Conservation (phyloP, 2,329 filamentous ascomycete species). For the Leptoxyphium fumago region DNA sequence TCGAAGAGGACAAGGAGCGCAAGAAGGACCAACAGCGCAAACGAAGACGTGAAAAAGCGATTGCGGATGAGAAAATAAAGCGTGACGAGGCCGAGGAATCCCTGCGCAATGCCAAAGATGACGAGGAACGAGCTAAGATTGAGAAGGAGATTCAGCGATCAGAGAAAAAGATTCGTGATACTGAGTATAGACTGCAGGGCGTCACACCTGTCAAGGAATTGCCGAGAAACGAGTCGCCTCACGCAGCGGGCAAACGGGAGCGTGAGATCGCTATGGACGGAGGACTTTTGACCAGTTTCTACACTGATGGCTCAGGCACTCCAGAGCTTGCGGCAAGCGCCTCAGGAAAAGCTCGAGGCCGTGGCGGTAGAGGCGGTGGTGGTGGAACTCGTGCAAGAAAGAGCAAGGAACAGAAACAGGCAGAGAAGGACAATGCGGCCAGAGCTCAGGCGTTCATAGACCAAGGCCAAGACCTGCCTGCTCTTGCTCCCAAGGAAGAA, state of each 20-base stretch:
- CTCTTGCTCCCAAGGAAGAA: slow-evolving; percentile 45
- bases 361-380: slow-evolving; percentile 12
- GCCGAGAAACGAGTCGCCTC: slow-evolving; percentile 51
- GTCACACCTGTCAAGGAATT: slow-evolving; percentile 57
- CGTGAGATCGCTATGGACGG: slow-evolving; percentile 64
- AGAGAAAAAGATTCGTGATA: slow-evolving; percentile 84
- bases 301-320: slow-evolving; percentile 23
- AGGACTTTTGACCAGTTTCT: slow-evolving; percentile 73
- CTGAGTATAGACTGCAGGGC: slow-evolving; percentile 72
- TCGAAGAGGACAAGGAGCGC: slow-evolving; percentile 90
- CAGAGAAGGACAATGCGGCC: slow-evolving; percentile 62
- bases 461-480: slow-evolving; percentile 57
- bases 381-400: slow-evolving; percentile 59
- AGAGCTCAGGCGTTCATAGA: slow-evolving; percentile 75
- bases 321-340: slow-evolving; percentile 12
- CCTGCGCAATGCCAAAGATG: slow-evolving; percentile 65
- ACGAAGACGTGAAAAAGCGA: slow-evolving; percentile 82
- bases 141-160: slow-evolving; percentile 77
- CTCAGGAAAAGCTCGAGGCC: slow-evolving; percentile 34
- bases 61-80: slow-evolving; percentile 76
- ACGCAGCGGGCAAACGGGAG: slow-evolving; percentile 15
- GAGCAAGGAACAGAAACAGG: slow-evolving; percentile 60
- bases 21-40: slow-evolving; percentile 99
- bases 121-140: slow-evolving; percentile 66
- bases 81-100: slow-evolving; percentile 65